Conservation (phyloP, 495 filamentous ascomycete species). For the Massariosphaeria phaeospora region DNA sequence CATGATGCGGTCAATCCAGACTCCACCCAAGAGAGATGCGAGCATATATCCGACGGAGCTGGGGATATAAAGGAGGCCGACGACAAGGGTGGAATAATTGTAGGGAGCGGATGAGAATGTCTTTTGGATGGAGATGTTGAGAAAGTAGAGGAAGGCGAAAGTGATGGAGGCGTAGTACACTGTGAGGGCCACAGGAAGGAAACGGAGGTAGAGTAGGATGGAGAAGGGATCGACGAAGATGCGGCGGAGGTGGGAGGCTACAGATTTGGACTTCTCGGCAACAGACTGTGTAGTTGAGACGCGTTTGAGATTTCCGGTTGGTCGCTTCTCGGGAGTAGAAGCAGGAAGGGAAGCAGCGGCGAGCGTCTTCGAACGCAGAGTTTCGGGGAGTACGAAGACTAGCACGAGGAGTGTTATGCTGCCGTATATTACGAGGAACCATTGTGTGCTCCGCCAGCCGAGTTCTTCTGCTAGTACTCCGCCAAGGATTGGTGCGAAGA, state of each 20-base stretch:
- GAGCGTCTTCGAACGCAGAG: slow-evolving; percentile 23
- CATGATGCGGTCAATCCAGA: slow-evolving; percentile 91
- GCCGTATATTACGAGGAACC: slow-evolving; percentile 78
- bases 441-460: slow-evolving; percentile 81
- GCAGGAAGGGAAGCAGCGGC: background rate
- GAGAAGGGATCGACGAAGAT: slow-evolving; percentile 73
- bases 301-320: slow-evolving; percentile 45
- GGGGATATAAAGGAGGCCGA: slow-evolving; percentile 80
- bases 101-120: slow-evolving; percentile 73
- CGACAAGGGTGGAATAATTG: slow-evolving; percentile 62
- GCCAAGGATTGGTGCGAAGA: slow-evolving; percentile 82
- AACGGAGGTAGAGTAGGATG: slow-evolving; percentile 72
- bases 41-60: slow-evolving; percentile 72
- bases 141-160: slow-evolving; percentile 75
- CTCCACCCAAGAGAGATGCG: slow-evolving; percentile 68
- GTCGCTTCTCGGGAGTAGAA: slow-evolving; percentile 3
- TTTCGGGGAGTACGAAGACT: slow-evolving; percentile 48
- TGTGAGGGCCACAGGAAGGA: slow-evolving; percentile 70
- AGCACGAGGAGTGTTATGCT: slow-evolving; percentile 42
- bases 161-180: slow-evolving; percentile 79
- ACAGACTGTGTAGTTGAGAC: slow-evolving; percentile 61
- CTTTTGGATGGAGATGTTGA: slow-evolving; percentile 78
- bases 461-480: slow-evolving; percentile 65
- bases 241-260: slow-evolving; percentile 54
- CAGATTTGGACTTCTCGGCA: slow-evolving; percentile 49